Conservation (phyloP, 768 basidiomycete genomes). For the Suillus cothurnatus region DNA sequence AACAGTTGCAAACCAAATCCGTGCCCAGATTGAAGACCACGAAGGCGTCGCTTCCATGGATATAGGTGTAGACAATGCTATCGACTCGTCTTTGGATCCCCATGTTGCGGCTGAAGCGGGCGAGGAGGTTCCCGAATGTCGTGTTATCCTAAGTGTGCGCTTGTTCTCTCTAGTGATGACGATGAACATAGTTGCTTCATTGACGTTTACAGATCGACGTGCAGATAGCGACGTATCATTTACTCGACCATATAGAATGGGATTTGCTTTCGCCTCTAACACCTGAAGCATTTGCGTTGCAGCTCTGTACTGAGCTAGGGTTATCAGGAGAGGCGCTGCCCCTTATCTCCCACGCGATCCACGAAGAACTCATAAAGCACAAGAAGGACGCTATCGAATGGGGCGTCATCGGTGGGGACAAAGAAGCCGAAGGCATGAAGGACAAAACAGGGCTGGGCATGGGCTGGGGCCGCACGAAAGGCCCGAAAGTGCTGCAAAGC, state of each 20-base stretch:
- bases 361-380: constrained; percentile 94
- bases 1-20: constrained; percentile 83
- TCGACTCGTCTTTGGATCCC: constrained; percentile 36
- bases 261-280: constrained; percentile 93
- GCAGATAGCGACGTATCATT: constrained; percentile 89
- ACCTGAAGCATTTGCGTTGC: constrained; percentile 80
- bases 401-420: constrained; percentile 77
- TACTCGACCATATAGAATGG: constrained; percentile 98
- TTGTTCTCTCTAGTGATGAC: constrained; percentile 17
- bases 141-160: constrained; percentile 78
- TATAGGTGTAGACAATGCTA: constrained; percentile 42
- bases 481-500: constrained; percentile 79
- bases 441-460: constrained; percentile 83
- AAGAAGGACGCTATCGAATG: constrained; percentile 95
- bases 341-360: constrained; percentile 88
- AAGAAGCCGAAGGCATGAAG: constrained; percentile 62
- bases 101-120: constrained; percentile 40
- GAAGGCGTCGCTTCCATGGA: constrained; percentile 82
- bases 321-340: constrained; percentile 87
- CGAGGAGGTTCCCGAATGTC: constrained; percentile 74
- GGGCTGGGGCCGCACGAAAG: constrained; percentile 73
- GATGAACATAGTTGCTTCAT: constrained; percentile 13
- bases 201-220: constrained; percentile 78
- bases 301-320: constrained; percentile 84
- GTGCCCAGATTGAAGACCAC: constrained; percentile 89